Evolutionary conservation across 352 stramenopile genomes (phyloP).

Genomic region (Pythium plurisporium): DNA sequence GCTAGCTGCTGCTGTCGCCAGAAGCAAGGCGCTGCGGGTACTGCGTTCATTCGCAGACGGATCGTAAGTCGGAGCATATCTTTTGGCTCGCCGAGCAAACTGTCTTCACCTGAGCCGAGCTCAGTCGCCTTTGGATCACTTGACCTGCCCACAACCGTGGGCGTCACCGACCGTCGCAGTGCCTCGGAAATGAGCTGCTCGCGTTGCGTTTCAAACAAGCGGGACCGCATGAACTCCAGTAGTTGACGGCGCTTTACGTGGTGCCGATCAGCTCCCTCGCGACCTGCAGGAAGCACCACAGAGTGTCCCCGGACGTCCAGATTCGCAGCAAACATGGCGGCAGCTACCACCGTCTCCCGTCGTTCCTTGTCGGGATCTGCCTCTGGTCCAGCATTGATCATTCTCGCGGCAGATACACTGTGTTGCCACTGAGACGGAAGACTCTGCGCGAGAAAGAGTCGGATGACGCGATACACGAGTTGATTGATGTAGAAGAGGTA

Average conservation of each 20-base stretch:
- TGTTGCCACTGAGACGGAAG: slow-evolving; percentile 7
- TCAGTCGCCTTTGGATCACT: slow-evolving; percentile 8
- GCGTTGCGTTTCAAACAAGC: slow-evolving; percentile 11
- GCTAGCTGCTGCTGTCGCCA: background rate
- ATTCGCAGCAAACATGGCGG: background rate
- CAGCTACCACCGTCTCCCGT: background rate
- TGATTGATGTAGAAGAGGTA: slow-evolving; percentile 45
- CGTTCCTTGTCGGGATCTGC: background rate
- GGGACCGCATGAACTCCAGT: background rate
- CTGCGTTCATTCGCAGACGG: background rate
- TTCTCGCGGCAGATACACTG: background rate
- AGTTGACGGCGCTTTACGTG: background rate
- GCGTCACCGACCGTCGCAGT: slow-evolving; percentile 6
- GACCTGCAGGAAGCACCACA: background rate
- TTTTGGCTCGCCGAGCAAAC: background rate
- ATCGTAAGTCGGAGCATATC: background rate
- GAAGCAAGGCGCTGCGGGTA: background rate
- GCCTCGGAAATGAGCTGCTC: slow-evolving; percentile 14
- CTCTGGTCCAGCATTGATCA: background rate
- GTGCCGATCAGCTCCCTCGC: background rate
- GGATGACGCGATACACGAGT: slow-evolving; percentile 34
- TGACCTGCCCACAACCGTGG: background rate
- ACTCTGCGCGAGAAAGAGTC: slow-evolving; percentile 21
- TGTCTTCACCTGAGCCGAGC: background rate
- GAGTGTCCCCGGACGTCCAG: background rate